Base-by-base conservation (phyloP, 2,329 filamentous ascomycete genomes). In the Sporothrix luriei region DNA sequence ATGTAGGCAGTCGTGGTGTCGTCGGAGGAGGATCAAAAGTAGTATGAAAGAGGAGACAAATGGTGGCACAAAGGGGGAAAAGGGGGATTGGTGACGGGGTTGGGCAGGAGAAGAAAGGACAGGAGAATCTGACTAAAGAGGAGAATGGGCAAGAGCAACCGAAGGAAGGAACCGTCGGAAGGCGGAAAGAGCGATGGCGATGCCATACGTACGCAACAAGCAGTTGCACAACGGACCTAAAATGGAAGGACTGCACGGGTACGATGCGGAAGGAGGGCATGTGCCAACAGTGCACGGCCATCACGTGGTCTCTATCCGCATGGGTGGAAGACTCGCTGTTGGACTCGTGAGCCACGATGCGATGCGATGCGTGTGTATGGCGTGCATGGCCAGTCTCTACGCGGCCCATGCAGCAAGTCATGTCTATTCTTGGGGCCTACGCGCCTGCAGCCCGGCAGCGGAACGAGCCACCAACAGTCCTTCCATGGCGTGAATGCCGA, bases 391-490 rank as follows among this genome's bases (percentile, higher is more conserved):
- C 33, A 33, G 0, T 33, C 33, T 33, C 33, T 7, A 33, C 33
- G 33, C 33, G 33, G 33, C 33, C 33, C 33, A 33, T 33, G 33
- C 33, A 6, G 33, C 33, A 33, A 9, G 33, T n/a, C 49, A n/a
- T n/a, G 21, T 49, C 61, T 64, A 64, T 64, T 64, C 43, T 24
- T 49, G 26, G 26, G 51, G 14, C 62, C 19, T 66, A 66, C 29
- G 48, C 62, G 62, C 62, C 62, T 52, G 46, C 43, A 66, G 4
- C 9, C 21, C 13, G 52, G 26, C 19, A 16, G 24, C 62, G 62
- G 62, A 24, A 38, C 48, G 62, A 52, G 14, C 62, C 62, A 52
- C 62, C 48, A 66, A 40, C 62, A 52, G 62, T 13, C 4, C 7
- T 29, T 40, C 11, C 16, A 65, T 65, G 61, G 38, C 61, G 61